These are phyloP conservation scores for Microcyclospora pomicola DNA, from an alignment of 2,329 filamentous ascomycete species.

Conservation along the genomic window DNA sequence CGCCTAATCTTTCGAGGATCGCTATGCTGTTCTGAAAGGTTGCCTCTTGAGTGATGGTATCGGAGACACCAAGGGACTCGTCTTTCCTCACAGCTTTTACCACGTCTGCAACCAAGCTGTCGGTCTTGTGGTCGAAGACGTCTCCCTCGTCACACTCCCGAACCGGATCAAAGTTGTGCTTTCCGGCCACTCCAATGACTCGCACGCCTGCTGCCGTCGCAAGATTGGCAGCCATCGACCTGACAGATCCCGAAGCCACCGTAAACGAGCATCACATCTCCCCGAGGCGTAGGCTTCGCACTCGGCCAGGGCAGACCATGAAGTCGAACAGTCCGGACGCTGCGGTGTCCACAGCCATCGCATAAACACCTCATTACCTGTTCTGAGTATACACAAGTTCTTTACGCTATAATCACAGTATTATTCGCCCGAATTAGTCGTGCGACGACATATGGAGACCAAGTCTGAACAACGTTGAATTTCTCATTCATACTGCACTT, in stretches of 20 bases:
- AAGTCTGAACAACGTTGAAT: too few relatives aligned
- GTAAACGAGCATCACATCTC: slow-evolving; percentile 14
- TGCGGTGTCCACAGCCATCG: not conserved
- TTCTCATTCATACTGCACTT: too few relatives aligned
- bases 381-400: too few relatives aligned
- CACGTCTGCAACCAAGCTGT: slow-evolving; percentile 21
- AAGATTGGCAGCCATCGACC: slow-evolving; percentile 15
- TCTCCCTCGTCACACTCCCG: slow-evolving; percentile 12
- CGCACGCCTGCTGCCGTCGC: slow-evolving; percentile 15
- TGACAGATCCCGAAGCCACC: slow-evolving; percentile 19
- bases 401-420: too few relatives aligned
- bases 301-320: too few relatives aligned
- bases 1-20: slow-evolving; percentile 7
- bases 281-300: too few relatives aligned
- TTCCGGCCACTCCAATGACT: slow-evolving; percentile 18
- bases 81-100: slow-evolving; percentile 22
- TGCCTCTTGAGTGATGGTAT: slow-evolving; percentile 8
- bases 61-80: slow-evolving; percentile 23
- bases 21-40: slow-evolving; percentile 1
- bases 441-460: too few relatives aligned
- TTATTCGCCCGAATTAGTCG: too few relatives aligned
- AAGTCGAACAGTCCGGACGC: not conserved
- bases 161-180: slow-evolving; percentile 13
- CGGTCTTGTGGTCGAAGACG: slow-evolving; percentile 19
- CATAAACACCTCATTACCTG: slow-evolving; percentile 27